Evolutionary conservation across 2,329 filamentous ascomycete species (phyloP), one percentile per base, ranked within the genome.

Genomic region (Monosporascus sp.): DNA sequence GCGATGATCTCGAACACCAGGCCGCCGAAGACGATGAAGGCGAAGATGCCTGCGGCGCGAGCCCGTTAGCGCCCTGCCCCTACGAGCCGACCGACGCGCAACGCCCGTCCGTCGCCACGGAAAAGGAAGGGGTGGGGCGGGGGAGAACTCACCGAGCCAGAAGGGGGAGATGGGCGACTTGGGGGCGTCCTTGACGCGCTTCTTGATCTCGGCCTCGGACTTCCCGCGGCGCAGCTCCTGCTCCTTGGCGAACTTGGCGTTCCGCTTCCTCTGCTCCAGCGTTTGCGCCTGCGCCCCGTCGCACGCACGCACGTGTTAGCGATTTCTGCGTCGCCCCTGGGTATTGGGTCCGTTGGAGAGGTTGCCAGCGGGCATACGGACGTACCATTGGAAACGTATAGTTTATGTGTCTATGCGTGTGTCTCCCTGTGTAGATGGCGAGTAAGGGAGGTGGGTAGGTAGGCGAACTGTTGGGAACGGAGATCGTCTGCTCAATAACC

Each of bases 211-310:
- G 24, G 74, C 74, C 54, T 84, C 79, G n/a, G 84, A 79, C 75
- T 89, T 91, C 73, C 89, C 89, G 71, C 88, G 87, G 68, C 86
- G 88, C 55, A 78, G 75, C 68, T 88, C 84, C 69, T 93, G 85
- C 51, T 82, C 79, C 69, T 87, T 86, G 61, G 80, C 85, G 73
- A 90, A 95, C 73, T 88, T 87, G 67, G 82, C 82, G 76, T 94
- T 94, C 58, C 87, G 85, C 67, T 84, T 84, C 70, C 89, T 86
- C 78, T 94, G 90, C 72, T 90, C 82, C 63, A 87, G 89, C 62
- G 89, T 94, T 86, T 93, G 89, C 63, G 85, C 88, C 88, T 91
- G 65, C 57, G 28, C 51, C 9, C 22, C 24, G 28, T 28, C n/a
- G 24, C 49, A 5, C 9, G 9, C 3, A 14, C 31, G 1, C 31